Evolutionary conservation across 1,139 yeast species (phyloP).

Genomic region (Magnusiomyces paraingens): DNA sequence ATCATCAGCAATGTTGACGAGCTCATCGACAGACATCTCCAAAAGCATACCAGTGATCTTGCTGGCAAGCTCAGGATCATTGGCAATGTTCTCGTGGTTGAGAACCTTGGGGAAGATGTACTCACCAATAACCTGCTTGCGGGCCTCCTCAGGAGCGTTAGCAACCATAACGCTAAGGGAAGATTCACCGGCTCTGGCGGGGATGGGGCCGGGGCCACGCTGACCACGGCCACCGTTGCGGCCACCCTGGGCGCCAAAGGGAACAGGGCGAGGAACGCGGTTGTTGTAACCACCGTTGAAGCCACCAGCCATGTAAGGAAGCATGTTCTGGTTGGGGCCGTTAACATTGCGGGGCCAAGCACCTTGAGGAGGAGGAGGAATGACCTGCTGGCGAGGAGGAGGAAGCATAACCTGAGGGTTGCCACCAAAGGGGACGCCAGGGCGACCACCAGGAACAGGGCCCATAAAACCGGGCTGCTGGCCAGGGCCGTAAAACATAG

Average conservation of each 20-base stretch:
- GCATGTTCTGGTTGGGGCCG: slow-evolving; percentile 27
- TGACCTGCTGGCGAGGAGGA: slow-evolving; percentile 63
- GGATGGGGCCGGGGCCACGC: slow-evolving; percentile 19
- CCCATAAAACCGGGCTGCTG: slow-evolving; percentile 83
- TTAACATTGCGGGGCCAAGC: slow-evolving; percentile 48
- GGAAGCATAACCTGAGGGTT: slow-evolving; percentile 85
- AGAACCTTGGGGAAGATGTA: slow-evolving; percentile 93
- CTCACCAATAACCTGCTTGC: slow-evolving; percentile 96
- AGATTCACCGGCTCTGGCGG: slow-evolving; percentile 21
- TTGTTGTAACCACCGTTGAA: slow-evolving; percentile 36
- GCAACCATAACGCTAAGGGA: slow-evolving; percentile 32
- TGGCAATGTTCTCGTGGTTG: slow-evolving; percentile 73
- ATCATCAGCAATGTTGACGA: slow-evolving; percentile 74
- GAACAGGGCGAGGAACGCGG: slow-evolving; percentile 18
- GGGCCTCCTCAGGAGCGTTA: slow-evolving; percentile 62
- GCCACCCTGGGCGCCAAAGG: slow-evolving; percentile 28
- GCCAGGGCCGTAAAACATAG: slow-evolving; percentile 78
- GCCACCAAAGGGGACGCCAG: slow-evolving; percentile 76
- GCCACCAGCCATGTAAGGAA: slow-evolving; percentile 67
- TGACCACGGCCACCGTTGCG: slow-evolving; percentile 21
- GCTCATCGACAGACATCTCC: slow-evolving; percentile 90
- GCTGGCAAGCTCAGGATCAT: slow-evolving; percentile 94
- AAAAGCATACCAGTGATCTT: slow-evolving; percentile 99
- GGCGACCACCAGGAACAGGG: slow-evolving; percentile 61
- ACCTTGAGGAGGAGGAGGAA: slow-evolving; percentile 60